Evolutionary conservation across 163 green algal species (phyloP).

Genomic region (Scenedesmus sp.): DNA sequence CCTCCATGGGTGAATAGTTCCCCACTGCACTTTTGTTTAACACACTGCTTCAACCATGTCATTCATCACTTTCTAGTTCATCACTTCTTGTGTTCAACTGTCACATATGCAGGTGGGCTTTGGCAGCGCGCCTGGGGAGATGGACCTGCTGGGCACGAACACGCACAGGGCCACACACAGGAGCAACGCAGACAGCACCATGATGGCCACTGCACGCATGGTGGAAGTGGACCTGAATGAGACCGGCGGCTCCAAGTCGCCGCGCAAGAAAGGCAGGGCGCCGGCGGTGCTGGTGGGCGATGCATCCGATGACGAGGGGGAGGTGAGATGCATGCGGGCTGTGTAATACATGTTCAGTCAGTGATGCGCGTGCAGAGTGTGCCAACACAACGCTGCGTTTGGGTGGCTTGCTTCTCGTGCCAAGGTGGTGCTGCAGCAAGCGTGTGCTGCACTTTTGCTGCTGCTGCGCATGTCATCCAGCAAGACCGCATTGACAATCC

Average conservation of each 20-base stretch:
- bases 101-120: background rate
- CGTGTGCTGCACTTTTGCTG: background rate
- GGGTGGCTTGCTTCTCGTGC: too few species aligned
- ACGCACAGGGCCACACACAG: constrained; percentile 14
- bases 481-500: too few species aligned
- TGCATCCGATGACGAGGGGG: background rate
- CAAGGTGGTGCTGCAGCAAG: too few species aligned
- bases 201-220: constrained; percentile 13
- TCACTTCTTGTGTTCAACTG: background rate
- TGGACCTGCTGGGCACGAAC: constrained; percentile 25
- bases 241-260: background rate
- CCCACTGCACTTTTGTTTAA: background rate
- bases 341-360: background rate
- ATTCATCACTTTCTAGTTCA: too few species aligned
- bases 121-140: background rate
- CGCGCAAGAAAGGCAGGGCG: background rate
- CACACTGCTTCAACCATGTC: background rate
- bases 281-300: background rate
- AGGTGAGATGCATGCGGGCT: background rate
- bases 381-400: too few species aligned
- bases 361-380: background rate
- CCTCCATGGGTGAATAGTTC: too few species aligned
- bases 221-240: constrained; percentile 14
- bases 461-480: background rate
- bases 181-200: background rate